A percentile compares a stretch with the other conserved stretches of the same genome.
phyloP scores from a whole-genome alignment of 306 rosid species.

The Datisca glomerata region DNA sequence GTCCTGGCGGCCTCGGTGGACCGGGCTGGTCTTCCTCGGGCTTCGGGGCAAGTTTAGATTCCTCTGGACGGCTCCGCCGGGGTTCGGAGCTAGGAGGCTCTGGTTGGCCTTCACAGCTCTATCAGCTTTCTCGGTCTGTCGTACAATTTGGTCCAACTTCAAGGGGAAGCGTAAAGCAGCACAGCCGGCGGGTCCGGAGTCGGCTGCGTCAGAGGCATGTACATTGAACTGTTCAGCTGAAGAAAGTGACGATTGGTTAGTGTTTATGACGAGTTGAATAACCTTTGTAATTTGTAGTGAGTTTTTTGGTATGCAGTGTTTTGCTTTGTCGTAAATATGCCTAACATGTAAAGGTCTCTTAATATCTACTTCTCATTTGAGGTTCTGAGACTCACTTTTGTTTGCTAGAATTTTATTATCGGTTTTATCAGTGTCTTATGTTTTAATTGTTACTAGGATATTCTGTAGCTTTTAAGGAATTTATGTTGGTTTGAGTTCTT shows the following conservation, averaged over 20 bases:
- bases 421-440: too few relatives aligned
- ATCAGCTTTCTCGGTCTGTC: slow-evolving; percentile 79
- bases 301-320: not conserved
- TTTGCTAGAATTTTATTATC: too few relatives aligned
- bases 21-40: slow-evolving; percentile 78
- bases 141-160: slow-evolving; percentile 63
- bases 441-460: not conserved
- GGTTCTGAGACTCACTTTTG: not conserved
- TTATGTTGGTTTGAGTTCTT: not conserved
- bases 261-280: slow-evolving; percentile 23
- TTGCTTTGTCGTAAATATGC: too few relatives aligned
- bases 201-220: slow-evolving; percentile 8
- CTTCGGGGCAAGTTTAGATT: slow-evolving; percentile 77
- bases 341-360: too few relatives aligned
- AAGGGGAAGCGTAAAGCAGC: slow-evolving; percentile 27
- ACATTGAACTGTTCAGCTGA: slow-evolving; percentile 1
- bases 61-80: slow-evolving; percentile 93
- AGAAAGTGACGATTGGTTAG: slow-evolving; percentile 10
- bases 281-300: too few relatives aligned
- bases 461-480: not conserved
- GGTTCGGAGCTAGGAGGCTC: slow-evolving; percentile 86
- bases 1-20: slow-evolving; percentile 98
- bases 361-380: too few relatives aligned
- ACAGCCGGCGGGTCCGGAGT: not conserved
- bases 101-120: slow-evolving; percentile 93